phyloP scores from a whole-genome alignment of 768 basidiomycete genomes.

The Tubosaeta sp. region DNA sequence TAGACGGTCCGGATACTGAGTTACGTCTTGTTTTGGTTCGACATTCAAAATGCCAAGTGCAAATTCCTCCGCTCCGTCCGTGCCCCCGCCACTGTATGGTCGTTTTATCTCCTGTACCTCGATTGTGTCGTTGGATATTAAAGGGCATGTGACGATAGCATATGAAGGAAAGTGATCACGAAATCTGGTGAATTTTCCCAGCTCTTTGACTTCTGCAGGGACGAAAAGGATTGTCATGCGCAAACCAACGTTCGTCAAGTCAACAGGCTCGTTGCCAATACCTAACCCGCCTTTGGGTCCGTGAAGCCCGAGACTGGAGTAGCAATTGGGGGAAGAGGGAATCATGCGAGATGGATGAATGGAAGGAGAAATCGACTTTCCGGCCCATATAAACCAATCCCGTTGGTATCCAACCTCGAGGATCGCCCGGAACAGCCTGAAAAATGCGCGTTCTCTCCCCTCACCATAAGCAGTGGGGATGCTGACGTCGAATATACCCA shows the following conservation, averaged over 20 bases:
- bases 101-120: background rate
- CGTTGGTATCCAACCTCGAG: background rate
- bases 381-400: background rate
- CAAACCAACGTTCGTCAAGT: background rate
- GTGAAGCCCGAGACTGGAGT: background rate
- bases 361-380: background rate
- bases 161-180: background rate
- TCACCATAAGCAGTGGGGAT: slow-evolving; percentile 1
- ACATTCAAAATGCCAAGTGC: background rate
- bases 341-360: background rate
- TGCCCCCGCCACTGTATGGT: background rate
- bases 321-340: background rate
- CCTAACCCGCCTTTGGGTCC: background rate
- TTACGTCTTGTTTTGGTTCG: background rate
- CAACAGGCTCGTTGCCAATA: background rate
- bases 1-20: background rate
- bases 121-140: background rate
- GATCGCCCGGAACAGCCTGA: background rate
- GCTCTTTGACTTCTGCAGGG: background rate
- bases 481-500: slow-evolving; percentile 2
- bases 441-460: background rate
- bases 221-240: background rate
- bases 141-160: background rate
- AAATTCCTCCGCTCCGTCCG: background rate
- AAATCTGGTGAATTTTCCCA: background rate